Base-by-base conservation (phyloP, 805 yeast species). In the Cyberlindnera bimundalis region DNA sequence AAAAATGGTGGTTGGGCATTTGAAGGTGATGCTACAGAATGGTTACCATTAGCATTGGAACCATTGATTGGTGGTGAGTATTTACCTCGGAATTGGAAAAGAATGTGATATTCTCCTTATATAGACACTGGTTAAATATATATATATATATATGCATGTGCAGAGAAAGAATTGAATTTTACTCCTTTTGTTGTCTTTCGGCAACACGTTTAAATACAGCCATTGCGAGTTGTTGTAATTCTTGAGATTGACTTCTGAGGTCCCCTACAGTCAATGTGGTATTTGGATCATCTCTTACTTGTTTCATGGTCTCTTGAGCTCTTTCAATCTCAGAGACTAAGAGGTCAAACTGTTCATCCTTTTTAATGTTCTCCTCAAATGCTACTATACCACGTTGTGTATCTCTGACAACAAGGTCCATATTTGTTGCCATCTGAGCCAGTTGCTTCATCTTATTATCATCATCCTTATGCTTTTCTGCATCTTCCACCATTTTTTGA, bases 371-470 rank as follows among this genome's bases (percentile, higher is more conserved):
- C 7, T 64, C 61, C 8, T 73, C 72, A 58, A 83, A 84, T 66
- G 86, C 95, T 51, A 70, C 70, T 47, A 93, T 68, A 9, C 96
- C 91, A 65, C 75, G 74, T 64, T 89, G 96, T 37, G 96, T 88
- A 64, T 93, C 99, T 56, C 84, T 81, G 52, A 88, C 78, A 37
- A 83, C 72, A 54, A 83, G 79, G 50, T 84, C 95, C 19, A 88
- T 85, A 58, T 81, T 74, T 59, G 84, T 82, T 29, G 91, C 87
- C 56, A 78, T 80, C 58, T 84, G 89, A 46, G 81, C 72, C 42
- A 79, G 71, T 52, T 74, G 78, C 53, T 76, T 78, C 55, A 74
- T 66, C 34, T 73, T 67, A 37, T 74, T 76, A 61, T 84, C 95
- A 41, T 60, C 65, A 39, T 74, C 77, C 50, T 77, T 77, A 66